Evolutionary conservation across 306 rosid species (phyloP).

Genomic region (Prunus mume): DNA sequence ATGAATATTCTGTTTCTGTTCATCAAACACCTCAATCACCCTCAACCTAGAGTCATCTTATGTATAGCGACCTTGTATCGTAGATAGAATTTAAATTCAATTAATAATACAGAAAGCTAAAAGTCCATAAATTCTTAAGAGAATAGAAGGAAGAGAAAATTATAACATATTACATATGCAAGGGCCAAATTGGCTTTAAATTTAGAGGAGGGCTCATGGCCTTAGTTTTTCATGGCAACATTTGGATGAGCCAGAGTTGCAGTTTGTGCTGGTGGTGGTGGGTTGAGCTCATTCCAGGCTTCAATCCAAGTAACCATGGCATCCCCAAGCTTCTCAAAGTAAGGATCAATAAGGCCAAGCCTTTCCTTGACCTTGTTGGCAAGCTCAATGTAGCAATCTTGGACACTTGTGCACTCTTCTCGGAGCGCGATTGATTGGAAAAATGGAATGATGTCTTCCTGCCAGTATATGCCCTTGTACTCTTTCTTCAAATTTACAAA

Average conservation of each 20-base stretch:
- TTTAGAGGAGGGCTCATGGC: too few relatives aligned
- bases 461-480: constrained; percentile 48
- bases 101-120: background rate
- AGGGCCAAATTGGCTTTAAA: too few relatives aligned
- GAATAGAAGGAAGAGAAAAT: background rate
- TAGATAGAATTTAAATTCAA: too few relatives aligned
- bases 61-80: background rate
- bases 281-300: constrained; percentile 79
- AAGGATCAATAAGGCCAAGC: constrained; percentile 37
- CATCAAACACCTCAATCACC: background rate
- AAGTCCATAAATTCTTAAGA: background rate
- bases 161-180: background rate
- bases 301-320: constrained; percentile 79
- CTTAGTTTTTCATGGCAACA: too few relatives aligned
- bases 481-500: constrained; percentile 44
- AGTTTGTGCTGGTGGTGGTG: constrained; percentile 15
- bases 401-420: constrained; percentile 37
- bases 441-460: constrained; percentile 46
- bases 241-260: too few relatives aligned
- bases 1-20: background rate
- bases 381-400: constrained; percentile 44
- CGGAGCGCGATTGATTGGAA: constrained; percentile 36
- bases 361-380: constrained; percentile 41
- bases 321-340: constrained; percentile 57
- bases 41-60: background rate